Evolutionary conservation across 2,329 filamentous ascomycete species (phyloP).

Genomic region (Chaetomiaceae sp.): DNA sequence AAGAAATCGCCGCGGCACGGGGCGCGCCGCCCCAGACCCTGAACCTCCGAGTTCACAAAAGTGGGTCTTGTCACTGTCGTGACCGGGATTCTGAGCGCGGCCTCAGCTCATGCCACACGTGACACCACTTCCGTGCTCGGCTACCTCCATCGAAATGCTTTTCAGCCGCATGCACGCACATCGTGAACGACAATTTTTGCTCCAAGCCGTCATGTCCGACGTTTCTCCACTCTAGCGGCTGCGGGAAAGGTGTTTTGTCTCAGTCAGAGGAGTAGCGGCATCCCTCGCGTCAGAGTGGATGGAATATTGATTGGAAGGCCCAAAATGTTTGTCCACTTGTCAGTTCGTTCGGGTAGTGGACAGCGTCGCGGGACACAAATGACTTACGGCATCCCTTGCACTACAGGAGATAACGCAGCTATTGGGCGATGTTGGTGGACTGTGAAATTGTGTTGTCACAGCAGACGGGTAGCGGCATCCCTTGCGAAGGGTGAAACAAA

Average conservation of each 20-base stretch:
- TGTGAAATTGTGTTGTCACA: not conserved
- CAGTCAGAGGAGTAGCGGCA: no score
- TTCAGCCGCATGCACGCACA: no score
- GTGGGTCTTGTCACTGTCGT: not conserved
- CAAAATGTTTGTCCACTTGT: not conserved
- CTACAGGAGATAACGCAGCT: not conserved
- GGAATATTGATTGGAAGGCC: no score
- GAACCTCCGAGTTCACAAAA: not conserved
- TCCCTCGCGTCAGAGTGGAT: no score
- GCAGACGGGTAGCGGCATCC: not conserved
- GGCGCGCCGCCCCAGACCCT: not conserved
- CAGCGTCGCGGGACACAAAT: not conserved
- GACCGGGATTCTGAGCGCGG: no score
- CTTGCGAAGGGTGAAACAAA: not conserved
- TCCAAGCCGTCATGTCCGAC: no score
- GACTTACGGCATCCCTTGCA: not conserved
- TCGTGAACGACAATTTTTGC: no score
- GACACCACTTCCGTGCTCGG: no score
- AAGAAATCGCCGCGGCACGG: not conserved
- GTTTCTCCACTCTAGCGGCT: no score
- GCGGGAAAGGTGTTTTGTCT: no score
- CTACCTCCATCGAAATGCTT: no score
- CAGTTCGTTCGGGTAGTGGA: not conserved
- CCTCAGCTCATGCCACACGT: no score
- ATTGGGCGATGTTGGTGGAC: not conserved